Base-by-base conservation (phyloP, 441 rosid species). In the Arabidopsis hybrid region DNA sequence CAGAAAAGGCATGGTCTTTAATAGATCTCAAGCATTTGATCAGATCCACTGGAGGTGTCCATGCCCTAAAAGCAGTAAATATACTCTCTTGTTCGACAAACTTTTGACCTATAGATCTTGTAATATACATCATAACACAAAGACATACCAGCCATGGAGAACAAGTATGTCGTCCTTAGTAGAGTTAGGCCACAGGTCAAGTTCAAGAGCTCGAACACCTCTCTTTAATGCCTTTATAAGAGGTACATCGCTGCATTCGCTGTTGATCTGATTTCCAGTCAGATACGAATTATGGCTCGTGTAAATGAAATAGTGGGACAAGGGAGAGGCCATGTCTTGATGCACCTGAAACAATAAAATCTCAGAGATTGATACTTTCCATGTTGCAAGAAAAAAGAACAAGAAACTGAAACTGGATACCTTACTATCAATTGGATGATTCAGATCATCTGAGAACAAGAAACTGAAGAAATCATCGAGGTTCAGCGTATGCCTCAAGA, bases 161-260 rank as follows among this genome's bases (percentile, higher is more conserved):
- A 89, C 86, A 82, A 69, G 88, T 32, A 87, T 85, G 74, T 80
- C 83, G 18, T 85, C 86, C 47, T 84, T 85, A 1, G 84, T 68
- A 13, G 90, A 87, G 82, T 87, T 84, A 11, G 93, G 91, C 93
- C 93, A 89, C 60, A 89, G 38, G 73, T 89, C 93, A 62, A 89
- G 91, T 59, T 89, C 90, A 31, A 89, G 87, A 64, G 83, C 94
- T 73, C 88, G 52, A 38, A 87, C 82, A 13, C 89, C 90, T 79
- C 79, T 84, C 72, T 83, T 80, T 57, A 87, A 69, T 0, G 91
- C 89, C 74, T 72, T 82, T 36, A 85, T 84, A 61, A 85, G 87
- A 26, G 89, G 91, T 6, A 83, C 80, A 42, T 83, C 88, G 38
- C 90, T 89, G 83, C 94, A 79, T 56, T 87, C 87, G 2, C 94